Evolutionary conservation across 164 flowering plant genomes (phyloP).

Genomic region (Chimonanthus salicifolius): DNA sequence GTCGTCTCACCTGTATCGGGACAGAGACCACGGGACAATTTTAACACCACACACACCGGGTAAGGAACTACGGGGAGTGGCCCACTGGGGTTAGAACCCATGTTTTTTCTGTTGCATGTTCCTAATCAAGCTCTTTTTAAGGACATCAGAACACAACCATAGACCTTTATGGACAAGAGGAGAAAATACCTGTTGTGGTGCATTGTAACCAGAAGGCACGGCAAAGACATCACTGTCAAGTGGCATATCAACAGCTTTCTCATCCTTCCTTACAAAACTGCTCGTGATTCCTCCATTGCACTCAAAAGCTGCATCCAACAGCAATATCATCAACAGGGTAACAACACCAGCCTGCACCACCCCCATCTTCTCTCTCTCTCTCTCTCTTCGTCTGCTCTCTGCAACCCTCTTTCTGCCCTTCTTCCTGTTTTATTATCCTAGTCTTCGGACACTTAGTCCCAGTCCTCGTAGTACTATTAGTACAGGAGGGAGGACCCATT

Average conservation of each 20-base stretch:
- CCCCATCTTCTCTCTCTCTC: neutral
- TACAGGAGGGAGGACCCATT: neutral
- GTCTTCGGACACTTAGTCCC: no score
- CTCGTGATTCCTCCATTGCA: constrained; percentile 39
- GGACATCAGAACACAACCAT: neutral
- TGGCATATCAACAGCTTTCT: constrained; percentile 32
- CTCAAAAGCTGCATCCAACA: constrained; percentile 9
- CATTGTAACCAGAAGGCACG: constrained; percentile 44
- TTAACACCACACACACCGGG: no score
- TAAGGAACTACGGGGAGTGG: no score
- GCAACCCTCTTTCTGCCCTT: neutral
- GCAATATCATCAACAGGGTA: constrained; percentile 7
- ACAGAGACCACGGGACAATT: no score
- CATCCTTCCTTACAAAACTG: constrained; percentile 23
- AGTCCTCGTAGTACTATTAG: no score
- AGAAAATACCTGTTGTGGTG: constrained; percentile 40
- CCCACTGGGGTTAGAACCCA: no score
- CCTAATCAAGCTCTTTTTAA: no score
- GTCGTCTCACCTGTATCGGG: no score
- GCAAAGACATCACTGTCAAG: constrained; percentile 26
- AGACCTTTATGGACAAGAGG: neutral
- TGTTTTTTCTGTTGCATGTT: no score
- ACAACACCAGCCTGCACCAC: neutral
- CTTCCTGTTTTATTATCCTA: no score
- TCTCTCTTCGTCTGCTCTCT: no score